Base-by-base conservation (phyloP, 805 yeast genomes). In the Candida incommunis region DNA sequence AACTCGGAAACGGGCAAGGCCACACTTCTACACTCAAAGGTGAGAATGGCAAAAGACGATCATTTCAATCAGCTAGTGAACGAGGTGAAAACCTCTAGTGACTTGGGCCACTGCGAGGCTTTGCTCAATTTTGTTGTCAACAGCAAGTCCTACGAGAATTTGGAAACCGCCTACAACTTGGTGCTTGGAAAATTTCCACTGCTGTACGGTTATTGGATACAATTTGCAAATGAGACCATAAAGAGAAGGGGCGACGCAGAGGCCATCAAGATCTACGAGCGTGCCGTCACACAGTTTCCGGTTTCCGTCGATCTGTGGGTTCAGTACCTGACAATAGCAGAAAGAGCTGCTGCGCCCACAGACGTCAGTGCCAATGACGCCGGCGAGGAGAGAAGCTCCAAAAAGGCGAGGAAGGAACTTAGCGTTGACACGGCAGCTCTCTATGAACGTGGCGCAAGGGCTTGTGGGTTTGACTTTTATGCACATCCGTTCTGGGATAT, bases 401-500 rank as follows among this genome's bases (percentile, higher is more conserved):
- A 31, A 18, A 31, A n/a, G n/a, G 18, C 18, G 7, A 31, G 18
- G 18, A 31, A 31, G 13, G 37, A 5, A 5, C n/a, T 31, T 9
- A 40, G 26, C 22, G 15, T 23, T 3, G 51, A 47, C n/a, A 43
- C 44, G 9, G 40, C 47, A 2, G 45, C 41, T 2, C 51, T 59
- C 13, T 80, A 78, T 49, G 58, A 66, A 20, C 61, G 64, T 0
- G 88, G 82, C 0, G 58, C 73, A 1, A 51, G 55, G 2, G 50
- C 63, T 4, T 69, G 80, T 40, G 96, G 96, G 0, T 59, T 65
- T 26, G 82, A 85, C 48, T 92, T 83, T 62, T 65, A 80, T 51
- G 73, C 94, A 0, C 88, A 85, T 56, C 70, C 79, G 0, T 59
- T 90, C 37, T 90, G 97, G 97, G 95, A 88, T 57, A 68, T 70